A percentile compares a stretch with the other conserved stretches of the same genome.
Evolutionary conservation across 2,329 filamentous ascomycete genomes (phyloP).

Genomic region (Penicillium sp.): DNA sequence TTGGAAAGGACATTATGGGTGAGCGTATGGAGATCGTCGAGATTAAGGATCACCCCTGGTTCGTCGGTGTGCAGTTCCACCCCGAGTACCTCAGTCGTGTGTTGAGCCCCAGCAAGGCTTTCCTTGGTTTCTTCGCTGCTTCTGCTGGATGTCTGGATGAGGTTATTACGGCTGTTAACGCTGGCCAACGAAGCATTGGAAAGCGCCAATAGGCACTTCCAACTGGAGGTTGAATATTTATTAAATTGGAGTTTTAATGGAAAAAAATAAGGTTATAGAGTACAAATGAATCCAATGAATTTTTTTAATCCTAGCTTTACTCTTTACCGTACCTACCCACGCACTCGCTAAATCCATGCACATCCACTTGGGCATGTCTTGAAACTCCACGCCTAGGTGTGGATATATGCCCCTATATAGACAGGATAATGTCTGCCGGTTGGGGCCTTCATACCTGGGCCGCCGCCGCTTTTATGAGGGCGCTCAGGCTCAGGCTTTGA

Average conservation of each 20-base stretch:
- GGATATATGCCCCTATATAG: no score
- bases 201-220: conserved; percentile 1
- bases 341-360: no score
- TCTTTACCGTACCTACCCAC: background rate
- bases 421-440: no score
- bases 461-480: no score
- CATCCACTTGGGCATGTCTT: no score
- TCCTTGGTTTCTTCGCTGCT: conserved; percentile 82
- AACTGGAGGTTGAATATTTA: background rate
- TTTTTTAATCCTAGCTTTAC: background rate
- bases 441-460: no score
- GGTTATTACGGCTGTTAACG: conserved; percentile 24
- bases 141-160: conserved; percentile 65
- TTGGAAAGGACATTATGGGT: conserved; percentile 77
- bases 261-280: conserved; percentile 1
- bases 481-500: no score
- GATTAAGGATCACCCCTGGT: conserved; percentile 80
- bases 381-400: no score
- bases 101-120: conserved; percentile 71
- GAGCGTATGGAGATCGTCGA: conserved; percentile 83
- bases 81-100: conserved; percentile 82
- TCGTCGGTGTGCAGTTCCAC: conserved; percentile 84
- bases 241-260: background rate
- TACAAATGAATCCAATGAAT: conserved; percentile 2
- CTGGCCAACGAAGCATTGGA: conserved; percentile 20